These are phyloP conservation scores for Talaromyces piceae DNA, from an alignment of 2,329 filamentous ascomycete species.

Conservation along the genomic window DNA sequence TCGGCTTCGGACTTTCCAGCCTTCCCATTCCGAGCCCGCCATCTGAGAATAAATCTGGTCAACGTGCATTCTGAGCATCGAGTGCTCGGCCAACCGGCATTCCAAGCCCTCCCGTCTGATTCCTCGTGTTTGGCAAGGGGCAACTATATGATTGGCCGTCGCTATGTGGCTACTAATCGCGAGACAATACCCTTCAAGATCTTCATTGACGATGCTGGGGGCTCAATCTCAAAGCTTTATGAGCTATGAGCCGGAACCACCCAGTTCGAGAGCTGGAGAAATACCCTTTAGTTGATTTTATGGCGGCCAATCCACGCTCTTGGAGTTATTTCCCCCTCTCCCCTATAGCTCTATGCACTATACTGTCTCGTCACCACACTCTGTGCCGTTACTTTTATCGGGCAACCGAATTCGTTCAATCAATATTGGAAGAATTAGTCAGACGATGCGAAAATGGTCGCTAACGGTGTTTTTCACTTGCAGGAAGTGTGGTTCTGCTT, in stretches of 20 bases:
- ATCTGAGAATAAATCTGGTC: not conserved
- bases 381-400: not conserved
- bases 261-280: not conserved
- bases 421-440: not conserved
- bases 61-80: not conserved
- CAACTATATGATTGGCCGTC: not conserved
- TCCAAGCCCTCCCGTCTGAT: slow-evolving; percentile 9
- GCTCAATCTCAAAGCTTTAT: not conserved
- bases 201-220: not conserved
- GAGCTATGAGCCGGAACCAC: not conserved
- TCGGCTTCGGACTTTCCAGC: not conserved
- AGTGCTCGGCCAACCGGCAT: slow-evolving; percentile 18
- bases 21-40: not conserved
- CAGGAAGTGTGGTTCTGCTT: slow-evolving; percentile 4
- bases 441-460: not conserved
- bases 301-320: not conserved
- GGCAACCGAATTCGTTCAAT: not conserved
- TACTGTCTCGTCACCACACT: not conserved
- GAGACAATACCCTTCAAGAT: not conserved
- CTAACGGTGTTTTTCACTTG: not conserved
- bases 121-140: slow-evolving; percentile 7
- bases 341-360: not conserved
- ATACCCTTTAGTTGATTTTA: not conserved
- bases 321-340: not conserved
- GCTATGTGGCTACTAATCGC: not conserved